These are phyloP conservation scores for Colletotrichum filicis DNA, from an alignment of 2,329 filamentous ascomycete genomes.

Conservation along the genomic window DNA sequence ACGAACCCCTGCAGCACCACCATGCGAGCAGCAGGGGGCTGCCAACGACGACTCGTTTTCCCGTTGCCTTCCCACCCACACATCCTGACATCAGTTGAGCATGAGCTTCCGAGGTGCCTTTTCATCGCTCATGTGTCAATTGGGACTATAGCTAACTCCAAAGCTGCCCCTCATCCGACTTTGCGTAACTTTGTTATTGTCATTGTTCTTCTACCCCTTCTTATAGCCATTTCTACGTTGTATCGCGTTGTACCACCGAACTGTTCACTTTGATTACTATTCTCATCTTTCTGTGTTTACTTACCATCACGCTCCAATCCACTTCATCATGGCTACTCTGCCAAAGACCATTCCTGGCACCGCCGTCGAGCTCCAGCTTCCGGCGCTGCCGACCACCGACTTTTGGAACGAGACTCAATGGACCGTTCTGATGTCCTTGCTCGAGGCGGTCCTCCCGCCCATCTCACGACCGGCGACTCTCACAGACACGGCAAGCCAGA, in stretches of 20 bases:
- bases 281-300: background rate
- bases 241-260: background rate
- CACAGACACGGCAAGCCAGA: conserved; percentile 51
- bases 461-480: conserved; percentile 56
- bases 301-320: background rate
- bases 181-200: background rate
- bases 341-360: conserved; percentile 10
- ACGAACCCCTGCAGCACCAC: conserved; percentile 28
- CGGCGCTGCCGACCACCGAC: conserved; percentile 38
- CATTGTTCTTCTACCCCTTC: background rate
- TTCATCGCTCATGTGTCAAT: background rate
- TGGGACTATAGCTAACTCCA: conserved; percentile 21
- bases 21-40: conserved; percentile 27
- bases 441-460: conserved; percentile 71
- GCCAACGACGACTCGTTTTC: conserved; percentile 19
- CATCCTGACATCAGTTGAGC: conserved; percentile 24
- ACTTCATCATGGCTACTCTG: conserved; percentile 16
- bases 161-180: conserved; percentile 15
- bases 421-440: conserved; percentile 62
- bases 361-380: conserved; percentile 18
- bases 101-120: conserved; percentile 35
- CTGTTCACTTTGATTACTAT: background rate
- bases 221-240: background rate
- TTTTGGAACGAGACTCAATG: conserved; percentile 63
- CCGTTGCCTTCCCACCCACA: background rate